Evolutionary conservation across 2,329 filamentous ascomycete species (phyloP), one percentile per base, ranked within the genome.

Genomic region (Hypoxylon sp.): DNA sequence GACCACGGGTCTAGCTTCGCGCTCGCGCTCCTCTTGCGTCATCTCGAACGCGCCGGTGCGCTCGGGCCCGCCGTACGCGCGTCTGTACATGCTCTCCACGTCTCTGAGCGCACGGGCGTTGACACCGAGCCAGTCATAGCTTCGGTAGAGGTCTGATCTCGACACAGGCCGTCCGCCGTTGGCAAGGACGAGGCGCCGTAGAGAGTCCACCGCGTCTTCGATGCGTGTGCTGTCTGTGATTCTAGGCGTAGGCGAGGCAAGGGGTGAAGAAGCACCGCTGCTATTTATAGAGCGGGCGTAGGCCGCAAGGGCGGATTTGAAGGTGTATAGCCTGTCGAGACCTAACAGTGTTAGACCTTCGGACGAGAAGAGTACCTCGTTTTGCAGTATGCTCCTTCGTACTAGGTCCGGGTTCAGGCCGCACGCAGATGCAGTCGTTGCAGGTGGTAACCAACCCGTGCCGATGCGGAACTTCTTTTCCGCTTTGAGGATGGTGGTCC

Each of bases 261-360:
- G 57, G 2, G 65, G 45, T 5, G 52, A 50, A 3, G 61, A 45
- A 1, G 46, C 14, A 10, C 19, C 11, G n/a, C 60, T 34, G 52
- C 60, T 48, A 41, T 55, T 43, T 52, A 70, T 61, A 1, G 82
- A 83, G 63, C 81, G 82, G 3, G 85, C 83, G 75, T 90, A 90
- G 69, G 83, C 83, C 17, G 85, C 83, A 10, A 91, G 81, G 0
- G 87, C 86, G 50, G 83, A 82, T 76, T 90, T 90, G 79, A 91
- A 87, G 45, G 86, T 88, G 79, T 90, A 91, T 49, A 90, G 77
- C 53, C 87, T 83, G 76, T 91, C 89, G 10, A 90, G 82, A 0
- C 87, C 83, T 13, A 90, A 76, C 6, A 91, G 79, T 0, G 84
- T 89, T 10, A 91, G 81, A 17, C 87, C 87, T 25, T 87, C 85